Base-by-base conservation (phyloP, 495 filamentous ascomycete genomes). In the Hypomontagnella submonticulosa region DNA sequence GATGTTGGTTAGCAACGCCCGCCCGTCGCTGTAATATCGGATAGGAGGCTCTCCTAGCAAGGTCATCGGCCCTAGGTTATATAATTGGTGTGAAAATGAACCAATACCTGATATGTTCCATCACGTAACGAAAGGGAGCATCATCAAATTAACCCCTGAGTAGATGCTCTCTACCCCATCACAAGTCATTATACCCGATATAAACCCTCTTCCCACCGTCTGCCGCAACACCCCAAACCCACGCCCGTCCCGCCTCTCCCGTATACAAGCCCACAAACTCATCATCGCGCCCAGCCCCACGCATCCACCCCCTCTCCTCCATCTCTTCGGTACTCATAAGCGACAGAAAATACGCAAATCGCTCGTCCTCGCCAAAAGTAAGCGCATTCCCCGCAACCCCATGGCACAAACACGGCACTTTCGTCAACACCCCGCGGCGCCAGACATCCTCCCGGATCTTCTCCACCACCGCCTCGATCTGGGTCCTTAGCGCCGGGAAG, bases 341-440 rank as follows among this genome's bases (percentile, higher is more conserved):
- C 49, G 57, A 64, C 33, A 70, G 19, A 12, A 73, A 67, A 27
- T 67, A 67, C 18, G 30, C 1, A 15, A 70, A 63, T 34, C 43
- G 20, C 8, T 62, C 55, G 8, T 63, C 60, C 0, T 51, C 46
- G 2, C 47, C 42, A 12, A 72, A 38, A 15, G 60, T 67, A 4
- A 90, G 67, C 0, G 85, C 84, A 70, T 90, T 90, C 2, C 86
- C 84, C 15, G 82, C 77, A n/a, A 86, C 84, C 0, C 87, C 87
- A 71, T 90, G 87, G 69, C 87, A 90, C 13, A 90, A 66, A 61
- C 82, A 86, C 0, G 88, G 86, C 72, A 85, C 82, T 66, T 89
- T 90, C 4, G 75, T 83, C 66, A 90, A 62, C 41, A 89, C 44
- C 3, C 87, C 88, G 37, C 81, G 66, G 18, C 74, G 68, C 78